Evolutionary conservation across 176 grass and related monocot species (phyloP).

Genomic region (Echinochloa phyllopogon): DNA sequence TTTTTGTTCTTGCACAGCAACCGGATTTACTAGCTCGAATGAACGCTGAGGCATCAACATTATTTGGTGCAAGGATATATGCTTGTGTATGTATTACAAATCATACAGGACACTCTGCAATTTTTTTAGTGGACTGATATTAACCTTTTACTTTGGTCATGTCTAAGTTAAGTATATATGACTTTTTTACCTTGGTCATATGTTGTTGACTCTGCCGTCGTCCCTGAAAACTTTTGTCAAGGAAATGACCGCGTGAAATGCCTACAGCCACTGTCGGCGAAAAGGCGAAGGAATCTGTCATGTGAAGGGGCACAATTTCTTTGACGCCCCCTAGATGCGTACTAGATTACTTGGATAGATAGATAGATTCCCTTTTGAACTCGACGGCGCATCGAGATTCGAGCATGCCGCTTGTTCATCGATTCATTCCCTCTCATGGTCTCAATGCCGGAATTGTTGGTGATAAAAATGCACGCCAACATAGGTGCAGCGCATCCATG

Average conservation of each 20-base stretch:
- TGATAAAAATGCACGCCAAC: conserved; percentile 20
- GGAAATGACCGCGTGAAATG: neutral
- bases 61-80: conserved; percentile 30
- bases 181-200: neutral
- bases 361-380: conserved; percentile 30
- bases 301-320: conserved; percentile 15
- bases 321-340: conserved; percentile 15
- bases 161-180: neutral
- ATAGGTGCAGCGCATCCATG: conserved; percentile 19
- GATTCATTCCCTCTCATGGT: conserved; percentile 3
- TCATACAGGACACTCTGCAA: neutral
- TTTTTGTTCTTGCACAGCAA: conserved; percentile 38
- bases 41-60: conserved; percentile 1
- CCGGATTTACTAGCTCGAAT: conserved; percentile 6
- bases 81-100: neutral
- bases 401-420: conserved; percentile 15
- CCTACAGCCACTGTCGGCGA: conserved; percentile 26
- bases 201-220: neutral
- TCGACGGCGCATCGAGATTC: conserved; percentile 2
- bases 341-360: conserved; percentile 29
- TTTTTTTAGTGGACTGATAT: neutral
- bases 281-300: conserved; percentile 41
- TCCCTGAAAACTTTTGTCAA: neutral
- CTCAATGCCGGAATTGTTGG: neutral
- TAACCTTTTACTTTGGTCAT: neutral